Evolutionary conservation across 2,329 filamentous ascomycete genomes (phyloP).

Genomic region (Epichloe brachyelytri): DNA sequence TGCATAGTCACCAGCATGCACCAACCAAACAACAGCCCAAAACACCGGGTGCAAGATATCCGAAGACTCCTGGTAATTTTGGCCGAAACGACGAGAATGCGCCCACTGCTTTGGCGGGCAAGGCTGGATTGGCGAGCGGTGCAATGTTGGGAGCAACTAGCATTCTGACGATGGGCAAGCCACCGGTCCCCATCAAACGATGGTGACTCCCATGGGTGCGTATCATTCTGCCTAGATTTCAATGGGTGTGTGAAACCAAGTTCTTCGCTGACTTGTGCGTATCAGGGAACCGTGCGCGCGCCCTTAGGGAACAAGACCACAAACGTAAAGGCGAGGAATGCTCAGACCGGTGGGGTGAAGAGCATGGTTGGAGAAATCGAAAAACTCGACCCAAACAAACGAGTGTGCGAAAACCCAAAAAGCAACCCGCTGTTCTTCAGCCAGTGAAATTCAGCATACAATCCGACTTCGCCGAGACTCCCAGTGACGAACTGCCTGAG

Average conservation of each 20-base stretch:
- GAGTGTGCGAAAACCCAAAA: conserved; percentile 44
- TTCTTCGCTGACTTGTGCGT: conserved; percentile 5
- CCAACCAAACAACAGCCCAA: conserved; percentile 68
- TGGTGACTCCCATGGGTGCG: conserved; percentile 73
- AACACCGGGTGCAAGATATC: conserved; percentile 62
- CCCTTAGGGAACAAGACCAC: conserved; percentile 91
- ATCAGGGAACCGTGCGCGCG: conserved; percentile 45
- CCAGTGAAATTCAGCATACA: conserved; percentile 51
- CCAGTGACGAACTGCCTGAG: conserved; percentile 61
- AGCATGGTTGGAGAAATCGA: conserved; percentile 44
- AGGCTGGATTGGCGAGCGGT: conserved; percentile 34
- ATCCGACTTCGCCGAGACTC: conserved; percentile 32
- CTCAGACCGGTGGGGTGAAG: conserved; percentile 54
- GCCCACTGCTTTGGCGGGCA: conserved; percentile 23
- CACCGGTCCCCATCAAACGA: conserved; percentile 35
- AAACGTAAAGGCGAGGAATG: conserved; percentile 68
- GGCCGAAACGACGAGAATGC: conserved; percentile 78
- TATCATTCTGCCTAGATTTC: neutral
- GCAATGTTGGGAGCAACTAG: conserved; percentile 41
- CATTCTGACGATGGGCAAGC: conserved; percentile 32
- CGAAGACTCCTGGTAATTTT: conserved; percentile 72
- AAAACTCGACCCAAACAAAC: conserved; percentile 48
- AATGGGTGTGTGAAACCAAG: neutral
- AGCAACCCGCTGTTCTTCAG: conserved; percentile 37
- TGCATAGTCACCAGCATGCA: conserved; percentile 64